These are phyloP conservation scores for Cordyceps fumosorosea DNA, from an alignment of 2,329 filamentous ascomycete genomes.

Conservation along the genomic window DNA sequence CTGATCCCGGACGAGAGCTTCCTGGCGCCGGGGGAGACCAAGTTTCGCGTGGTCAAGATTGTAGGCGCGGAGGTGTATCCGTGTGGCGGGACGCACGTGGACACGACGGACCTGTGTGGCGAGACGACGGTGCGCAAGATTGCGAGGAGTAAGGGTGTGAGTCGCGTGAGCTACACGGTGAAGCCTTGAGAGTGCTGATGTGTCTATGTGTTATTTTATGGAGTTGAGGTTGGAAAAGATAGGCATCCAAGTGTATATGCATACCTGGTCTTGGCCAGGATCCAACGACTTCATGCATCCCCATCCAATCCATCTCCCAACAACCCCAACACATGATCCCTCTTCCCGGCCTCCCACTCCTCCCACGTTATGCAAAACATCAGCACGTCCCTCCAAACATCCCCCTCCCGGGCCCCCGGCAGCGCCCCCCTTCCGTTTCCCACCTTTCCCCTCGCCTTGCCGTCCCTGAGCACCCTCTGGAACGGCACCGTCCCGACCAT, in stretches of 20 bases:
- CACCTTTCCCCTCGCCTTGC: neutral
- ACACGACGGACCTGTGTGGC: slow-evolving; percentile 50
- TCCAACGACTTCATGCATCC: neutral
- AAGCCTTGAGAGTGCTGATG: neutral
- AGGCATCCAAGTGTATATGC: too few relatives aligned
- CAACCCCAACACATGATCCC: neutral
- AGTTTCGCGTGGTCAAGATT: slow-evolving; percentile 62
- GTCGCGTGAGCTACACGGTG: slow-evolving; percentile 45
- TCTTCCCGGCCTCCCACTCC: neutral
- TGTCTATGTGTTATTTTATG: neutral
- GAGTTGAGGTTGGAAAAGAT: neutral
- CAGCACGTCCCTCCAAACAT: slow-evolving; percentile 3
- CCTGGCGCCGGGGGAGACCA: slow-evolving; percentile 41
- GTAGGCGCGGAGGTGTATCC: slow-evolving; percentile 64
- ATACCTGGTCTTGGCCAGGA: neutral
- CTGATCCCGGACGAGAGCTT: slow-evolving; percentile 45
- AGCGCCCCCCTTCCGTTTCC: neutral
- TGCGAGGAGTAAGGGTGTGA: slow-evolving; percentile 55
- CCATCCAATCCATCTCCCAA: neutral
- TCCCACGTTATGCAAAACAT: slow-evolving; percentile 7
- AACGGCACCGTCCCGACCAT: neutral
- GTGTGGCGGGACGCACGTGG: slow-evolving; percentile 69
- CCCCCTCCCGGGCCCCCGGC: neutral
- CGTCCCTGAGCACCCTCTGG: neutral
- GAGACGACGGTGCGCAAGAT: slow-evolving; percentile 62